Base-by-base conservation (phyloP, 805 yeast genomes). In the Candida takata region DNA sequence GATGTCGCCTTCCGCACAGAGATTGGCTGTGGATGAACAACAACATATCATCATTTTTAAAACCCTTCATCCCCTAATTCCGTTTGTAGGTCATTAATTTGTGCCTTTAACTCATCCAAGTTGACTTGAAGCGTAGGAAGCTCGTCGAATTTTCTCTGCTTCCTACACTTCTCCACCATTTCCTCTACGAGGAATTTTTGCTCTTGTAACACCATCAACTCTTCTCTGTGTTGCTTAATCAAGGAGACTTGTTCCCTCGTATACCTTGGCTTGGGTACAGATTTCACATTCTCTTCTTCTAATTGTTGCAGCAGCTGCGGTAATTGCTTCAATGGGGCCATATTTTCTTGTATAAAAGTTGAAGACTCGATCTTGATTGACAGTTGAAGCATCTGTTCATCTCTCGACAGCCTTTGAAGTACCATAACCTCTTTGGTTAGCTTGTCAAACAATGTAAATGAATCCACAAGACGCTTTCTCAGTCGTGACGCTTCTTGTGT, bases 121-220 rank as follows among this genome's bases (percentile, higher is more conserved):
- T 82, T 84, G 15, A 57, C 65, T 24, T 70, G 71, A 38, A 90
- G 60, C 1, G 83, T 68, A 9, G 61, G 63, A 29, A 85, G 58
- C 52, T 84, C 95, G 38, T 87, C 96, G 51, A 85, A 84, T 44
- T 76, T 74, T 29, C 97, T 61, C 34, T 72, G 76, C 44, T 67
- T 69, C 41, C 79, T 83, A 25, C 79, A 74, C 11, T 69, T 74
- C 3, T 67, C 65, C 19, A 84, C 70, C 72, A 80, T 73, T 12
- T 74, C 68, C 39, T 75, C 73, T 3, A 90, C 77, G 41, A 90
- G 58, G 46, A 73, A 88, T 47, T 69, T 67, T 50, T 88, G 97
- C 53, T 88, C 97, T 41, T 80, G 80, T 51, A 86, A 60, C 9
- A 90, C 96, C 81, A 88, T 83, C 39, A 88, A 60, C 44, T 81